Evolutionary conservation across 2,329 filamentous ascomycete species (phyloP).

Genomic region (Emmonsia crescens): DNA sequence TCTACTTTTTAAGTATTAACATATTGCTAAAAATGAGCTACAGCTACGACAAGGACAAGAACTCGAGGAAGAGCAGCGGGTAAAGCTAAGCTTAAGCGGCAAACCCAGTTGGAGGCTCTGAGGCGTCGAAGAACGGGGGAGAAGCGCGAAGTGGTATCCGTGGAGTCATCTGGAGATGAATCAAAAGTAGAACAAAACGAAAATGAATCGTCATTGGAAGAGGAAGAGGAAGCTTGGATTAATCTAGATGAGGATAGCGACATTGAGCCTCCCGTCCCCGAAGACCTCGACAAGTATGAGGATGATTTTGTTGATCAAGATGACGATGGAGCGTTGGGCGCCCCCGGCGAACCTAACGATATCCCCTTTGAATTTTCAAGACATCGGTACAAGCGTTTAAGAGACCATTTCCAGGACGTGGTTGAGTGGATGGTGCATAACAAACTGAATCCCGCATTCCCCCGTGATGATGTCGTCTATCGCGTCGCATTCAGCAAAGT

Average conservation of each 20-base stretch:
- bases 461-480: constrained; percentile 54
- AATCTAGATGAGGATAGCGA: constrained; percentile 23
- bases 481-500: constrained; percentile 58
- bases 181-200: constrained; percentile 11
- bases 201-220: constrained; percentile 2
- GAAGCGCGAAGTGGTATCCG: constrained; percentile 15
- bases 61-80: constrained; percentile 32
- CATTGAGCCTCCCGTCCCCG: constrained; percentile 18
- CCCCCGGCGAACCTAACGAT: constrained; percentile 38
- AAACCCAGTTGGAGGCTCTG: constrained; percentile 34
- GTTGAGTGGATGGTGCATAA: constrained; percentile 76
- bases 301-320: constrained; percentile 58
- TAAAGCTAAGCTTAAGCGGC: constrained; percentile 28
- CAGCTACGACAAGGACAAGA: constrained; percentile 28
- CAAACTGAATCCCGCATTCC: constrained; percentile 61
- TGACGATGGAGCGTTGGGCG: constrained; percentile 45
- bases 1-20: background rate
- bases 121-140: constrained; percentile 33
- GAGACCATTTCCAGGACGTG: constrained; percentile 61
- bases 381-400: constrained; percentile 54
- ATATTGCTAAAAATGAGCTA: constrained; percentile 11
- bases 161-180: constrained; percentile 15
- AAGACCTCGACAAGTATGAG: constrained; percentile 46
- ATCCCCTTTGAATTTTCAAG: constrained; percentile 61
- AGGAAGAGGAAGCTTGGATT: constrained; percentile 18